phyloP scores from a whole-genome alignment of 805 yeast genomes.

The Wickerhamomyces chambardii region DNA sequence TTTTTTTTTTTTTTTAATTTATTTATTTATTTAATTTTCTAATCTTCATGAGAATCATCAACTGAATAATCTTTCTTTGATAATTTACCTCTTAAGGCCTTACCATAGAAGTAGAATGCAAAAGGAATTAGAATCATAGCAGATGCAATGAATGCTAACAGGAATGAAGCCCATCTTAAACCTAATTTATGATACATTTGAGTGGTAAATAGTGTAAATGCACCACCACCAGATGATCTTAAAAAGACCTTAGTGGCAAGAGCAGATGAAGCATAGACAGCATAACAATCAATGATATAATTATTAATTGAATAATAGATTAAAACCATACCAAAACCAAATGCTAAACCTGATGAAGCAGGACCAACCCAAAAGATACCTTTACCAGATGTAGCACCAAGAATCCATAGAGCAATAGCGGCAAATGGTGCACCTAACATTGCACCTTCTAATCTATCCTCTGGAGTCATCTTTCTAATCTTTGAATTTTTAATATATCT shows the following conservation, averaged over 20 bases:
- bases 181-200: constrained; percentile 75
- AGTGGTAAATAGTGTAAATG: constrained; percentile 72
- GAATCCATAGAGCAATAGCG: constrained; percentile 67
- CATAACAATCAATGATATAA: constrained; percentile 86
- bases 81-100: constrained; percentile 46
- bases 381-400: constrained; percentile 71
- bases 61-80: constrained; percentile 58
- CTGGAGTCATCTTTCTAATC: constrained; percentile 60
- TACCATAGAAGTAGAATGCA: constrained; percentile 63
- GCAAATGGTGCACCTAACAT: constrained; percentile 81
- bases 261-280: constrained; percentile 73
- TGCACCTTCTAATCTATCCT: constrained; percentile 73
- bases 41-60: too few species aligned
- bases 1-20: too few species aligned
- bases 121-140: constrained; percentile 73
- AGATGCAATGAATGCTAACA: constrained; percentile 66
- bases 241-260: constrained; percentile 75
- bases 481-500: constrained; percentile 42
- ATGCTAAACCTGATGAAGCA: constrained; percentile 67
- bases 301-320: constrained; percentile 71
- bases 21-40: neutral
- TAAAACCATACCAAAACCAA: constrained; percentile 73
- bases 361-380: constrained; percentile 77
- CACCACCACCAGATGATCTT: constrained; percentile 82
- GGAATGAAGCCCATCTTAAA: constrained; percentile 74